Evolutionary conservation across 2,329 filamentous ascomycete species (phyloP).

Genomic region (Penicillium digitatum): DNA sequence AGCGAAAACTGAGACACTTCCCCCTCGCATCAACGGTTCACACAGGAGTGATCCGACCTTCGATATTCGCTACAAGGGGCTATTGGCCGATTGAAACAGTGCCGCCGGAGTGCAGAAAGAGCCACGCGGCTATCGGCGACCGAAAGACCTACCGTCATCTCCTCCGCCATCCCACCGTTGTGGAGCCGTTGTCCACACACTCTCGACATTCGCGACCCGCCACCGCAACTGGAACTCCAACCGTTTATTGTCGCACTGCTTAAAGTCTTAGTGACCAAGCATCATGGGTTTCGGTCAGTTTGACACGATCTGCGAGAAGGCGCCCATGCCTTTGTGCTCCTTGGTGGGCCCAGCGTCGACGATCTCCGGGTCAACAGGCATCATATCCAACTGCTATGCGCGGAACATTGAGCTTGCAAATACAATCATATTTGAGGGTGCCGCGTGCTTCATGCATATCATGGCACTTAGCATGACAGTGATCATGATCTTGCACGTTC

Average conservation of each 20-base stretch:
- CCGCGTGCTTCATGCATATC: constrained; percentile 88
- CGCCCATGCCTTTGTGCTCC: constrained; percentile 80
- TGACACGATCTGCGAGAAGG: constrained; percentile 75
- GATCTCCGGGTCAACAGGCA: constrained; percentile 68
- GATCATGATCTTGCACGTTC: constrained; percentile 94
- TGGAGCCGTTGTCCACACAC: constrained; percentile 28
- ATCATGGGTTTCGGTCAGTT: constrained; percentile 92
- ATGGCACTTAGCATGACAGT: constrained; percentile 85
- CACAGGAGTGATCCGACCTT: background rate
- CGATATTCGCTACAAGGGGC: background rate
- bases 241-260: constrained; percentile 18
- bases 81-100: background rate
- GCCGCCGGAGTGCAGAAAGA: background rate
- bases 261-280: constrained; percentile 10
- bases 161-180: constrained; percentile 28
- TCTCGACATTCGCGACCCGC: constrained; percentile 22
- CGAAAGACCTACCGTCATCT: constrained; percentile 12
- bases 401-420: constrained; percentile 94
- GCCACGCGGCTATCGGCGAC: constrained; percentile 4
- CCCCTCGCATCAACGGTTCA: constrained; percentile 17
- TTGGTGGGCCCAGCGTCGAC: constrained; percentile 65
- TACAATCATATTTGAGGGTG: constrained; percentile 96
- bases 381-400: constrained; percentile 87
- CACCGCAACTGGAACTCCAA: constrained; percentile 20
- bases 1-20: constrained; percentile 8